Base-by-base conservation (phyloP, 2,329 filamentous ascomycete genomes). In the Pyrenophora tritici-repentis region DNA sequence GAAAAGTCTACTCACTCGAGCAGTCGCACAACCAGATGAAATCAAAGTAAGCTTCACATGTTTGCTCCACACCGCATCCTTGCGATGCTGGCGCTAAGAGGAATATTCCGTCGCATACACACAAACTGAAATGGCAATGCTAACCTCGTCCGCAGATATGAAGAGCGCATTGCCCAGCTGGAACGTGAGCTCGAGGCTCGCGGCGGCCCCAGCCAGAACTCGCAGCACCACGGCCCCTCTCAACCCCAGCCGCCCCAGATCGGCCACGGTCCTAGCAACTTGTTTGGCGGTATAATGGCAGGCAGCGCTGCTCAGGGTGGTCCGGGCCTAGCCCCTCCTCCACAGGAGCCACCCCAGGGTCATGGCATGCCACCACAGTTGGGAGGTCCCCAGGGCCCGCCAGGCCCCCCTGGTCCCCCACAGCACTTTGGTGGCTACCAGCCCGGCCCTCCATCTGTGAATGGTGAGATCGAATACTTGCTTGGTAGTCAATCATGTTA, bases 241-340 rank as follows among this genome's bases (percentile, higher is more conserved):
- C 90, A 94, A 75, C 89, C 91, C 56, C 89, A 89, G 55, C 93
- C 94, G 31, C 92, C 87, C 31, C 79, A 90, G 42, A 89, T 97
- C 62, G 90, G 91, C 22, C 89, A 95, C 68, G 92, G 93, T 20
- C 86, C 86, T 48, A 93, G 89, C 72, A 94, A 95, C 68, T 82
- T 97, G 34, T 97, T 99, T 71, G 91, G 91, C 62, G 91, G 91
- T 49, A 96, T 97, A 71, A 97, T 99, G 90, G 86, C 92, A 48
- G 93, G 93, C 59, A 86, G 86, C 74, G 86, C 83, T 56, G 89
- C 87, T 66, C 91, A 93, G 77, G 89, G 87, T 65, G 91, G 89
- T 55, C 89, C 91, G 58, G 90, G 90, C 54, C 86, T 96, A 63
- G 91, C 91, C 2, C 78, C 78, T 59, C 89, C 89, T 58, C 81